Evolutionary conservation across 345 rosid genomes (phyloP), one percentile per base, ranked within the genome.

Genomic region (Populus davidiana): DNA sequence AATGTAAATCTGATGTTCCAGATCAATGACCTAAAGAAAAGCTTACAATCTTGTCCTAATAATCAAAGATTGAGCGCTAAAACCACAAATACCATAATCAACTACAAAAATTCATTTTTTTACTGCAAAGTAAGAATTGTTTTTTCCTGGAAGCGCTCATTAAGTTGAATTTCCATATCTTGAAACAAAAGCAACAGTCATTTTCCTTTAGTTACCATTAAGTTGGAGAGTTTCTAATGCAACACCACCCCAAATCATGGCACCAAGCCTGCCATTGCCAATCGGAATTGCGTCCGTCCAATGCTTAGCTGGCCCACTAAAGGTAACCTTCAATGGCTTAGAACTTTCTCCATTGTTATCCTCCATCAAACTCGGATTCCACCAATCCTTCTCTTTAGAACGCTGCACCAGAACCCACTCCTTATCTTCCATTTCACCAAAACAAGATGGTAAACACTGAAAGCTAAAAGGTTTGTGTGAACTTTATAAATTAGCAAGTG

Each of bases 221-320:
- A 95, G 89, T 82, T 92, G 94, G 74, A 96, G 83, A 80, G 83
- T 83, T 75, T 96, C 97, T 7, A 92, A 83, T 8, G 90, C 71
- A 78, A 88, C 89, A 13, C 96, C 97, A 49, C 97, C 99, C 97
- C 94, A 90, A 21, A 96, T 84, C 92, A 92, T 92, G 43, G 99
- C 99, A 44, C 98, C 99, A 14, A 96, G 84, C 5, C 95, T 91
- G 65, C 99, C 99, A 84, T 96, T 93, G 1, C 97, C 96, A 38
- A 93, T 82, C 12, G 98, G 97, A 77, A 88, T 83, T 18, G 98
- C 87, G 67, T 96, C 98, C 5, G 97, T 92, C 93, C 94, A 96
- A 76, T 86, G 75, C 74, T 88, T 80, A 39, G 94, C 91, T 0
- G 97, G 97, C 36, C 85, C 90, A 62, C 44, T 63, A 78, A 93